Base-by-base conservation (phyloP, 106 monocot genomes). In the Phalaenopsis equestris region DNA sequence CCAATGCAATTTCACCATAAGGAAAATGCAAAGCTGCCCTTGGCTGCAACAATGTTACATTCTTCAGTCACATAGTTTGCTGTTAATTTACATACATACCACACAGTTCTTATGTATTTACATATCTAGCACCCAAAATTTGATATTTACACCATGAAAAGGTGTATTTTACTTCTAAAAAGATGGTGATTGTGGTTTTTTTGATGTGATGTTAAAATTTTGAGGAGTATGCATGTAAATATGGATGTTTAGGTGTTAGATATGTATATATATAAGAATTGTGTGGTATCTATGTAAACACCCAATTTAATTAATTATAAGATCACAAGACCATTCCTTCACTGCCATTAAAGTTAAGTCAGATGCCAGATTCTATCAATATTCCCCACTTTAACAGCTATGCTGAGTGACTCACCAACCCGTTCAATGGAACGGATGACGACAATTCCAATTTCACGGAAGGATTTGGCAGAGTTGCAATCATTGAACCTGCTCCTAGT, bases 1-100 rank as follows among this genome's bases (percentile, higher is more conserved):
- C 90, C 4, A 99, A 7, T 81, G 88, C 83, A 55, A 99, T 86
- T 87, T 99, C 88, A 67, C 99, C 99, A 85, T 77, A 48, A 55
- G 99, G 95, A 79, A 95, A 99, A 56, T 55, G 73, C 15, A 95
- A 11, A 70, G 88, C 84, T 82, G 93, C 91, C 85, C 56, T 88
- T 78, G 93, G 95, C 99, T 99, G 90, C 78, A 91, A 38, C 55
- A 55, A 49, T 52, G 9, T 14, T 5, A 21, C 46, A 76, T 74
- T 74, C 43, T 18, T 74, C 41, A 38, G 42, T 74, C 43, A 74
- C 70, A 37, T 37, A 61, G 52, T 8, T 8, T n/a, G 61, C 21
- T 61, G 3, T 39, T 70, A 68, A 68, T 68, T 30, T 30, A 30
- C 30, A 30, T 30, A 30, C 30, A 30, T 30, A 30, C 30, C 30